Base-by-base conservation (phyloP, 169 alveolate species). In the Eimeria sp. region DNA sequence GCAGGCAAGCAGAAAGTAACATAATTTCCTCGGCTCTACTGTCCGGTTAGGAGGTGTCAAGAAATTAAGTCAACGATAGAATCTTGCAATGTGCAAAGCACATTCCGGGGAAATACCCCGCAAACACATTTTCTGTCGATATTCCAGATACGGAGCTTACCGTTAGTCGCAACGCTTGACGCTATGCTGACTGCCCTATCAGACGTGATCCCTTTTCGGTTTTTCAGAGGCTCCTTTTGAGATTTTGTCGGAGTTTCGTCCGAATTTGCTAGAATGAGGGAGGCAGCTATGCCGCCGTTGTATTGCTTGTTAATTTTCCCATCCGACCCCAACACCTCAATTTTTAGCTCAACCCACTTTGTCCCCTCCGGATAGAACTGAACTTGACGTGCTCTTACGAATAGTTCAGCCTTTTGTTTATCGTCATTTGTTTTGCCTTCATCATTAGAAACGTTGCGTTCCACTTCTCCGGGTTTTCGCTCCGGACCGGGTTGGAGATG, bases 231-330 rank as follows among this genome's bases (percentile, higher is more conserved):
- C 58, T 25, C 82, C 3, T 22, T 16, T 63, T 40, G 49, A 83
- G 63, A 43, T 57, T 47, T 25, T 40, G 4, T 51, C 18, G 63
- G 51, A 14, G 43, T 43, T 34, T 34, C 67, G 22, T 43, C 80
- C 16, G 51, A 51, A 63, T 65, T 83, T 9, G 63, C 94, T 45
- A 87, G 65, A 45, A 87, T 65, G 20, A 87, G 94, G 49, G 94
- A 87, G 47, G 94, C 94, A 63, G 83, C 94, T 27, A 87, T 83
- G 13, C 94, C 94, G 0, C 94, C 94, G 7, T 43, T 43, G 82
- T 87, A 87, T 61, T 51, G n/a, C 63, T 22, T 22, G 49, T 87
- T 87, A 27, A 43, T 40, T 65, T 87, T 61, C 27, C 94, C 94
- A 22, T 87, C 83, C 14, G 83, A 45, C 47, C 94, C 94, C 45